phyloP scores from a whole-genome alignment of 1,284 basidiomycete genomes.

The Sparassis latifolia region DNA sequence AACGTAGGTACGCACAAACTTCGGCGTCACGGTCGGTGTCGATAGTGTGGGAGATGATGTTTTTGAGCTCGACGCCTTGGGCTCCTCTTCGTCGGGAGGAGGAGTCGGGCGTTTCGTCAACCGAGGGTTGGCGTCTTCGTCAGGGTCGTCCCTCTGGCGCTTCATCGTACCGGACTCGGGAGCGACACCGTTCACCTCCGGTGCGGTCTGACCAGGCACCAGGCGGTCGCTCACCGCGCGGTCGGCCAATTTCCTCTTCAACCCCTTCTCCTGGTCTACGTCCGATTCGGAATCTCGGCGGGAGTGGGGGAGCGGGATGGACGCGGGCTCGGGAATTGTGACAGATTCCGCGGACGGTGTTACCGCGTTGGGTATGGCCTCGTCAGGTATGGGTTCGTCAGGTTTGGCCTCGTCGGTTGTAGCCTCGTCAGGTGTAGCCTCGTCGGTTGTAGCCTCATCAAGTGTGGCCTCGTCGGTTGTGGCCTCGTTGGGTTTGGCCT shows the following conservation, averaged over 20 bases:
- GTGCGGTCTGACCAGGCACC: constrained; percentile 13
- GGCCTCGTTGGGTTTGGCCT: no score
- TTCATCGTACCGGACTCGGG: constrained; percentile 31
- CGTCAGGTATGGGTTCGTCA: no score
- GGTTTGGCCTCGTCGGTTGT: no score
- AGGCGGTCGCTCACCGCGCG: constrained; percentile 33
- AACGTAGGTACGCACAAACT: constrained; percentile 35
- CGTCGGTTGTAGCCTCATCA: no score
- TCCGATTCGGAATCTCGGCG: constrained; percentile 19
- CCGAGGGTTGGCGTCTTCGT: constrained; percentile 51
- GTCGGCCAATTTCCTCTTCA: constrained; percentile 58
- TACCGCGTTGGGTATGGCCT: background rate
- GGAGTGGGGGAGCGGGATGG: constrained; percentile 3
- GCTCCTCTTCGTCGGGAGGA: constrained; percentile 45
- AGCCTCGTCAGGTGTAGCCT: no score
- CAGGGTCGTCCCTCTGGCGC: constrained; percentile 47
- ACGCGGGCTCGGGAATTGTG: background rate
- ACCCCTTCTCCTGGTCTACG: constrained; percentile 46
- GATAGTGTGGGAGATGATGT: background rate
- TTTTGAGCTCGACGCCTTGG: constrained; percentile 7
- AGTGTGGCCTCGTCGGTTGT: no score
- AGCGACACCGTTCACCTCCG: constrained; percentile 6
- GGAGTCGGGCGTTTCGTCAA: constrained; percentile 61
- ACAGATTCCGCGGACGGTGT: no score
- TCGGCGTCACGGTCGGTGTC: constrained; percentile 29